phyloP scores from a whole-genome alignment of 371 early-diverging fungal species.

The Mucor piriformis region DNA sequence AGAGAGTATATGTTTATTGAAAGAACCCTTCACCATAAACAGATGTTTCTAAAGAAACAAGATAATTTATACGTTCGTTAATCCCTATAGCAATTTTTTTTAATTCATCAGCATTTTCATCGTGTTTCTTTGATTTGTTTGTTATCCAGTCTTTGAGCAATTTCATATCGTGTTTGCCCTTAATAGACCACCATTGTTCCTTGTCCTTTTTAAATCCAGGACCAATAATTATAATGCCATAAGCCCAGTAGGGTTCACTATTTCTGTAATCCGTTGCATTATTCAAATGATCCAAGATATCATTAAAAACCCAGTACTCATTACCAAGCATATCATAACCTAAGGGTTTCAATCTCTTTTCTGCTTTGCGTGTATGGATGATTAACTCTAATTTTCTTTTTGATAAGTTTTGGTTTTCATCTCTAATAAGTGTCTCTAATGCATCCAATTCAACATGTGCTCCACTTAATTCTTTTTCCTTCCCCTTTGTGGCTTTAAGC shows the following conservation, averaged over 20 bases:
- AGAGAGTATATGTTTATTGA: constrained; percentile 1
- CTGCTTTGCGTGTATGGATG: constrained; percentile 9
- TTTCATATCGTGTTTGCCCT: constrained; percentile 27
- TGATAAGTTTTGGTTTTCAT: constrained; percentile 25
- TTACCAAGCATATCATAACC: constrained; percentile 36
- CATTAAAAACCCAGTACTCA: constrained; percentile 47
- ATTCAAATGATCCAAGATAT: constrained; percentile 28
- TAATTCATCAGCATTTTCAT: neutral
- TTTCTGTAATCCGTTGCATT: constrained; percentile 22
- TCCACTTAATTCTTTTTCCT: constrained; percentile 10
- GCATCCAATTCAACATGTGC: constrained; percentile 20
- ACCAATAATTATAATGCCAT: constrained; percentile 41
- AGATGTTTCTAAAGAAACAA: constrained; percentile 25
- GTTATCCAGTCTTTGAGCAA: constrained; percentile 23
- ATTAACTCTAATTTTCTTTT: constrained; percentile 14
- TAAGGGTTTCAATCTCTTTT: constrained; percentile 24
- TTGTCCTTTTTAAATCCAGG: constrained; percentile 26
- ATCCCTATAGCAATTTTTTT: neutral
- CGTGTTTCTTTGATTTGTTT: neutral
- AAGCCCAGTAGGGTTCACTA: constrained; percentile 41
- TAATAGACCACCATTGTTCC: constrained; percentile 36
- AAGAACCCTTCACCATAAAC: constrained; percentile 35
- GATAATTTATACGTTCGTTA: constrained; percentile 20
- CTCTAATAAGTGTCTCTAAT: constrained; percentile 26
- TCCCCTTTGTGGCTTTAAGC: constrained; percentile 13